A percentile compares a stretch with the other conserved stretches of the same genome.
phyloP scores from a whole-genome alignment of 2,329 filamentous ascomycete species.

The Mollisia scopiformis region DNA sequence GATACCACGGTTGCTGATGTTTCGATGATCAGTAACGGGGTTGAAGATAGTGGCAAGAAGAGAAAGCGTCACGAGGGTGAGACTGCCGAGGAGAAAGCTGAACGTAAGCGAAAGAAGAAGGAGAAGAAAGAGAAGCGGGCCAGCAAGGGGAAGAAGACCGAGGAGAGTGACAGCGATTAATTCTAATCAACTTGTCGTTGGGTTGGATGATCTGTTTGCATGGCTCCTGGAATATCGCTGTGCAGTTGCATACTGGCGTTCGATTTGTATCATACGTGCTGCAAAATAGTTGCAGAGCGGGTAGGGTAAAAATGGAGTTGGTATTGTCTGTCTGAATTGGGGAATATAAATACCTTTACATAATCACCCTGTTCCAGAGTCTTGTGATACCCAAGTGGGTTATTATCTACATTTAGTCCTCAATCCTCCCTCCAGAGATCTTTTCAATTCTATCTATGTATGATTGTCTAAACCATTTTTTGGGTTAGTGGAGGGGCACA shows the following conservation, averaged over 20 bases:
- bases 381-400: neutral
- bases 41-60: slow-evolving; percentile 69
- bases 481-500: neutral
- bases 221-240: slow-evolving; percentile 34
- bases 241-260: slow-evolving; percentile 27
- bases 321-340: neutral
- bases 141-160: slow-evolving; percentile 45
- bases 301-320: slow-evolving; percentile 25
- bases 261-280: slow-evolving; percentile 30
- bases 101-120: slow-evolving; percentile 53
- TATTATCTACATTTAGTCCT: too few relatives aligned
- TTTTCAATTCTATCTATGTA: too few relatives aligned
- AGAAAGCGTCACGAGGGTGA: slow-evolving; percentile 81
- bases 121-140: slow-evolving; percentile 56
- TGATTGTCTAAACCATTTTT: too few relatives aligned
- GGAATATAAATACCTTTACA: neutral
- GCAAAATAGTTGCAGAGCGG: slow-evolving; percentile 24
- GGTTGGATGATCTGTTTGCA: slow-evolving; percentile 8
- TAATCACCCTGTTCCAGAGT: neutral
- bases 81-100: slow-evolving; percentile 65
- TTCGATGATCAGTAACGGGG: slow-evolving; percentile 53
- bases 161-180: slow-evolving; percentile 50
- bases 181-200: neutral
- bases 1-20: slow-evolving; percentile 48
- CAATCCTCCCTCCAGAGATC: too few relatives aligned